Conservation (phyloP, 192 early-diverging fungal genomes). For the Coemansia sp. region DNA sequence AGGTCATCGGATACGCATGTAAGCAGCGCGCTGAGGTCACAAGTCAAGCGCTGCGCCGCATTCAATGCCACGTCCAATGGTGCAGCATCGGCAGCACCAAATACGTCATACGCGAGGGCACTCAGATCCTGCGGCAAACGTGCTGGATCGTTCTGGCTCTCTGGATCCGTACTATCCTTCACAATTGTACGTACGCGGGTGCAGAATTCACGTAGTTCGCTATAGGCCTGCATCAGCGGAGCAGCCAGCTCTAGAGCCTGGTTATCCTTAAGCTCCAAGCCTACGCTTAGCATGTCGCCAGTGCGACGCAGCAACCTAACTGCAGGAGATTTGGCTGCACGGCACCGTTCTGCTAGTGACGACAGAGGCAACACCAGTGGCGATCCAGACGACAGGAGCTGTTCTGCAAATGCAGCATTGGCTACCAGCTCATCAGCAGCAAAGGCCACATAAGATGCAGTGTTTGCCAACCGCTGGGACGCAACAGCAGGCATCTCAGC, state of each 20-base stretch:
- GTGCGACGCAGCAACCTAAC: slow-evolving; percentile 66
- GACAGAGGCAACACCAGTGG: slow-evolving; percentile 41
- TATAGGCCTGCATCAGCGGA: slow-evolving; percentile 12
- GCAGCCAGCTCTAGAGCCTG: slow-evolving; percentile 12
- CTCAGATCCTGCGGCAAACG: slow-evolving; percentile 18
- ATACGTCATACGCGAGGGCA: slow-evolving; percentile 36
- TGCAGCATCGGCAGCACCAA: slow-evolving; percentile 23
- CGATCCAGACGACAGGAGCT: slow-evolving; percentile 27
- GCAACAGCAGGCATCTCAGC: slow-evolving; percentile 45
- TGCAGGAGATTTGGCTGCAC: slow-evolving; percentile 58
- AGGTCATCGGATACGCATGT: slow-evolving; percentile 13
- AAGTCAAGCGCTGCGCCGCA: slow-evolving; percentile 20
- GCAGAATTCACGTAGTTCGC: slow-evolving; percentile 21
- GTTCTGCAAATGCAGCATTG: slow-evolving; percentile 50
- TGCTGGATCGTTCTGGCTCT: background rate
- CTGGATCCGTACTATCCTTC: slow-evolving; percentile 12
- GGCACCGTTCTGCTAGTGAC: slow-evolving; percentile 37
- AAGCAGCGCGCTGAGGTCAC: slow-evolving; percentile 19
- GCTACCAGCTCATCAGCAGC: slow-evolving; percentile 66
- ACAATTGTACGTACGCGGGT: slow-evolving; percentile 14
- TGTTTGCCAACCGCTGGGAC: slow-evolving; percentile 56
- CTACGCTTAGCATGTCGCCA: slow-evolving; percentile 53
- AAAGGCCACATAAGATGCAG: slow-evolving; percentile 58
- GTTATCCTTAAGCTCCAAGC: slow-evolving; percentile 1
- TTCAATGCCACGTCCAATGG: slow-evolving; percentile 20